These are phyloP conservation scores for Talaromyces sp. DNA, from an alignment of 2,329 filamentous ascomycete species.

Conservation along the genomic window DNA sequence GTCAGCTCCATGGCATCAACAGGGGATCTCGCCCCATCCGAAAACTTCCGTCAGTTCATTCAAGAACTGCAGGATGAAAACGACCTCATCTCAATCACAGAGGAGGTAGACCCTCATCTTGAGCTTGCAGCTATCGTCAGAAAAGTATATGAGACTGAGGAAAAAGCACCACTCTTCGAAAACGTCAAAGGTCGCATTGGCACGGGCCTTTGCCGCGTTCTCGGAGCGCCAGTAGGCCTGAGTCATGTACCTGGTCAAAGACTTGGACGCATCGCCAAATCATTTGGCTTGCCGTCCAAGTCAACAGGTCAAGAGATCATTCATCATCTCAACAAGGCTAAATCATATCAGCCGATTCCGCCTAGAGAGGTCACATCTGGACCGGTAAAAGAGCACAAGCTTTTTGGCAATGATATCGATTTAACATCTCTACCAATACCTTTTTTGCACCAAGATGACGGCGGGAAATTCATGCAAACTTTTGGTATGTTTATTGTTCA, in stretches of 20 bases:
- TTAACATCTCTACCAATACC: conserved; percentile 22
- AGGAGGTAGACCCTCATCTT: conserved; percentile 19
- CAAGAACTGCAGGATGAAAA: conserved; percentile 20
- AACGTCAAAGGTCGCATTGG: conserved; percentile 11
- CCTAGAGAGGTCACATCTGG: conserved; percentile 13
- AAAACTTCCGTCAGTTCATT: conserved; percentile 21
- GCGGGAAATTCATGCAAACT: conserved; percentile 20
- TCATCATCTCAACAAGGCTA: conserved; percentile 14
- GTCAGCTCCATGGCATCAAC: too few relatives aligned
- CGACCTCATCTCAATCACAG: conserved; percentile 20
- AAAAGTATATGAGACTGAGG: conserved; percentile 15
- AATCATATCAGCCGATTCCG: conserved; percentile 12
- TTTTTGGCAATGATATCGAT: conserved; percentile 27
- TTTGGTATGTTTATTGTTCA: conserved; percentile 26
- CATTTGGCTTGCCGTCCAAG: conserved; percentile 15
- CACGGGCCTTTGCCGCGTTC: conserved; percentile 13
- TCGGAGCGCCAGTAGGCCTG: conserved; percentile 15
- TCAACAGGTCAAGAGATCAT: conserved; percentile 20
- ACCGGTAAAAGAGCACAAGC: conserved; percentile 21
- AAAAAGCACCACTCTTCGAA: conserved; percentile 12
- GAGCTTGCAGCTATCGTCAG: conserved; percentile 24
- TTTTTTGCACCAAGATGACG: conserved; percentile 19
- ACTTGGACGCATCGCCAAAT: conserved; percentile 19
- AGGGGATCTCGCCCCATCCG: neutral
- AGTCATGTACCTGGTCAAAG: conserved; percentile 13